These are phyloP conservation scores for Penicillium sp. DNA, from an alignment of 2,329 filamentous ascomycete genomes.

Conservation along the genomic window DNA sequence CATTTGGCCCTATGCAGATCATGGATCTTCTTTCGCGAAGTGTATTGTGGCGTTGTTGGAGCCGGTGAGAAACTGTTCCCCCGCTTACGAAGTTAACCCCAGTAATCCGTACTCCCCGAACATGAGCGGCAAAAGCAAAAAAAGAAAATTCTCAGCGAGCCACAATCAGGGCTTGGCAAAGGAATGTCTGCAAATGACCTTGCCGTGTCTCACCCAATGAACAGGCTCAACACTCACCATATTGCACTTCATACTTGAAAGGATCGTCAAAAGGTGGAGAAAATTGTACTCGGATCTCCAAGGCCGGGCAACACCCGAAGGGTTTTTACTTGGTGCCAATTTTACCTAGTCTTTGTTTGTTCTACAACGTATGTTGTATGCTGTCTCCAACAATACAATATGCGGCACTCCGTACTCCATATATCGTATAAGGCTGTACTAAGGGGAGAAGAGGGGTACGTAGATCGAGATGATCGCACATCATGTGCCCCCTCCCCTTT, in stretches of 20 bases:
- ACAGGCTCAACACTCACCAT: slow-evolving; percentile 12
- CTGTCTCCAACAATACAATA: neutral
- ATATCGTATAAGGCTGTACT: neutral
- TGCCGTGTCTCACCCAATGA: slow-evolving; percentile 19
- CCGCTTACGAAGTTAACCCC: slow-evolving; percentile 3
- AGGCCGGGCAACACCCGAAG: slow-evolving; percentile 15
- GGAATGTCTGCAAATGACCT: slow-evolving; percentile 19
- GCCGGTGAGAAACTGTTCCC: slow-evolving; percentile 7
- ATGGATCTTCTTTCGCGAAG: slow-evolving; percentile 6
- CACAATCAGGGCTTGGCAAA: slow-evolving; percentile 20
- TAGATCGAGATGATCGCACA: slow-evolving; percentile 12
- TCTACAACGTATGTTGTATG: neutral
- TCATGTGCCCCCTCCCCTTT: slow-evolving; percentile 16
- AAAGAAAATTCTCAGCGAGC: slow-evolving; percentile 18
- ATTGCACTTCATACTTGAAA: slow-evolving; percentile 16
- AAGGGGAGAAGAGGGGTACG: slow-evolving; percentile 5
- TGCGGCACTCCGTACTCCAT: neutral
- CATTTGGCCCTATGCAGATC: slow-evolving; percentile 22
- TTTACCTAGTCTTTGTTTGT: neutral
- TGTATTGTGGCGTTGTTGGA: slow-evolving; percentile 10
- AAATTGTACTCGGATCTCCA: slow-evolving; percentile 10
- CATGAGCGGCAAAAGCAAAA: slow-evolving; percentile 1
- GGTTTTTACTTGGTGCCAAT: slow-evolving; percentile 3
- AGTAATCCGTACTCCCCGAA: slow-evolving; percentile 7
- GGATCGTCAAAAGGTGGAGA: slow-evolving; percentile 17